A percentile compares a stretch with the other conserved stretches of the same genome.
phyloP scores from a whole-genome alignment of 257 asterid genomes.

The Echites panduratus region DNA sequence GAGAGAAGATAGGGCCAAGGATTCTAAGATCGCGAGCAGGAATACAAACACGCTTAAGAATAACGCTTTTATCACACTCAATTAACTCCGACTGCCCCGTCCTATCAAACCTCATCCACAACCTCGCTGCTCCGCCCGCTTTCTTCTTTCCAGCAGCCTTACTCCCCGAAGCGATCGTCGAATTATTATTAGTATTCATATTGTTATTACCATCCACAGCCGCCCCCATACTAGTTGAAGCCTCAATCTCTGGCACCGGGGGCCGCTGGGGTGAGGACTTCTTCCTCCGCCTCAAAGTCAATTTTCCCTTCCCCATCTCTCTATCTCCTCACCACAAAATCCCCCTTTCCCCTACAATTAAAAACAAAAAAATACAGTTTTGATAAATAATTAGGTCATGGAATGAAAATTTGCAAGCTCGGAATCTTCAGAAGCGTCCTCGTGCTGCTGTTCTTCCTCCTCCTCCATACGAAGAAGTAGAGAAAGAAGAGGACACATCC shows the following conservation, averaged over 20 bases:
- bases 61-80: constrained; percentile 78
- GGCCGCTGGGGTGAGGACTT: constrained; percentile 39
- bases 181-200: neutral
- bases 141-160: constrained; percentile 44
- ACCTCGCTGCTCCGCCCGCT: constrained; percentile 65
- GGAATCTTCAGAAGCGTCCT: neutral
- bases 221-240: constrained; percentile 13
- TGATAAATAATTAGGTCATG: neutral
- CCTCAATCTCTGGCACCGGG: constrained; percentile 21
- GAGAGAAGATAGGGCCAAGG: constrained; percentile 94
- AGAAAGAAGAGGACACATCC: neutral
- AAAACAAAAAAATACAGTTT: no score
- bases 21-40: constrained; percentile 95
- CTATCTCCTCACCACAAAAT: neutral
- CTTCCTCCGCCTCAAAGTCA: constrained; percentile 56
- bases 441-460: neutral
- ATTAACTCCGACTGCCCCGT: constrained; percentile 81
- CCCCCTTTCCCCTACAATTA: neutral
- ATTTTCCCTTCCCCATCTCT: constrained; percentile 41
- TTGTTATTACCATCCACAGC: neutral
- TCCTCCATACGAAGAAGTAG: neutral
- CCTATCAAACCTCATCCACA: constrained; percentile 97
- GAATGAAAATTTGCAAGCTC: neutral
- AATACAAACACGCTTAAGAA: constrained; percentile 69
- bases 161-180: constrained; percentile 7